These are phyloP conservation scores for Plasmodium coatneyi DNA, from an alignment of 169 alveolate species.

Conservation along the genomic window DNA sequence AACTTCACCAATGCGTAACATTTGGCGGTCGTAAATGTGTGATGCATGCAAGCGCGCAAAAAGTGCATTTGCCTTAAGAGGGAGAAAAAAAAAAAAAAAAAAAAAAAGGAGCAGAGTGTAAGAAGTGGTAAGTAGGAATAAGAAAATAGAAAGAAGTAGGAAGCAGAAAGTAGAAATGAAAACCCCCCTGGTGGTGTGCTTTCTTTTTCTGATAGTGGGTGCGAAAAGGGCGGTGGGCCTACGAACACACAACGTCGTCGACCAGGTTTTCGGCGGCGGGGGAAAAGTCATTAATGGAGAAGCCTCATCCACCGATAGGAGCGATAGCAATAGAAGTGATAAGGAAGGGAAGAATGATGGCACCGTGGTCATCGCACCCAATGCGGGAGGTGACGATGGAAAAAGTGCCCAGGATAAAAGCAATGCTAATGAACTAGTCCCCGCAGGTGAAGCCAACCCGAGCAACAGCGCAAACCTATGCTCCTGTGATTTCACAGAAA, in stretches of 20 bases:
- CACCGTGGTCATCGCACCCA: background rate
- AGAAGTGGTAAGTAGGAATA: background rate
- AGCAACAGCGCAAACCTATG: background rate
- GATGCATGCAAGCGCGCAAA: background rate
- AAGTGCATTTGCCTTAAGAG: background rate
- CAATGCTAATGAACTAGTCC: background rate
- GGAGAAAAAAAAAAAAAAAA: background rate
- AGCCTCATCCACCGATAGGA: background rate
- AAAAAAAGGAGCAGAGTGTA: background rate
- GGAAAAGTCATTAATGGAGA: background rate
- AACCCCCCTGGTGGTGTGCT: background rate
- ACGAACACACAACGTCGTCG: background rate
- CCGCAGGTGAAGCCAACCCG: background rate
- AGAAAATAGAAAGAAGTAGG: background rate
- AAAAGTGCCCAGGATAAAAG: background rate
- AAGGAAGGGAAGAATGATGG: background rate
- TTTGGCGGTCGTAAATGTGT: background rate
- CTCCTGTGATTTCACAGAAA: conserved; percentile 55
- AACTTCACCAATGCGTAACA: background rate
- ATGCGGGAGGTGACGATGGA: background rate
- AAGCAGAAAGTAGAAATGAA: background rate
- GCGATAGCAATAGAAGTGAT: background rate
- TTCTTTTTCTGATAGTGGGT: background rate
- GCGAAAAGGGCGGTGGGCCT: background rate
- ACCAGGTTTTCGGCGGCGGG: background rate